These are phyloP conservation scores for Guillardia theta DNA, from an alignment of 78 protist genomes.

Conservation along the genomic window DNA sequence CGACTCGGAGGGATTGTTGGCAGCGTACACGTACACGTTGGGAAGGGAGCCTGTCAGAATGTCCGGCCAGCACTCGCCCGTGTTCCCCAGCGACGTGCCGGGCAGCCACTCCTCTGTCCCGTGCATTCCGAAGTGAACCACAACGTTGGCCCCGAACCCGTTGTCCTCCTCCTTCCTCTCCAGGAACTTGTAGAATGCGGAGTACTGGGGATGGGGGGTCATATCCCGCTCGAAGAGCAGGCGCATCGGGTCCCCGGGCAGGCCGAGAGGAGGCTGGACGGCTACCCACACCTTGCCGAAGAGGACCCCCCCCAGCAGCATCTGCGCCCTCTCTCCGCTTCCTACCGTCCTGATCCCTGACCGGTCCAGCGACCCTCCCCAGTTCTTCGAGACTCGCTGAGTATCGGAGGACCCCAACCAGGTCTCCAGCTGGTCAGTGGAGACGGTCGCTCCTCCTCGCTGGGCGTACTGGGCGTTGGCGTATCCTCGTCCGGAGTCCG, in stretches of 20 bases:
- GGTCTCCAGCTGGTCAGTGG: not conserved
- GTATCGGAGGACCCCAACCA: not conserved
- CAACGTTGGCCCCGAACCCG: constrained; percentile 10
- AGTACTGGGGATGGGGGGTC: constrained; percentile 43
- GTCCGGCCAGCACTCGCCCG: constrained; percentile 45
- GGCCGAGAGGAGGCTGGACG: constrained; percentile 33
- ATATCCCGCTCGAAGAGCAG: constrained; percentile 36
- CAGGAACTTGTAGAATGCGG: constrained; percentile 6
- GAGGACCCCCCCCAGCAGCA: constrained; percentile 12
- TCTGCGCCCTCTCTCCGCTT: not conserved
- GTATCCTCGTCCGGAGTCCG: not conserved
- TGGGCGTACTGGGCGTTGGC: not conserved
- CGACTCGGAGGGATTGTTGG: constrained; percentile 38
- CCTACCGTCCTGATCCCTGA: not conserved
- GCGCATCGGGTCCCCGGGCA: constrained; percentile 44
- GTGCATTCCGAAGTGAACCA: constrained; percentile 38
- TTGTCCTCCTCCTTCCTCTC: not conserved
- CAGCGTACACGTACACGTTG: constrained; percentile 37
- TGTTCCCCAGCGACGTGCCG: constrained; percentile 38
- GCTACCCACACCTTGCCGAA: not conserved
- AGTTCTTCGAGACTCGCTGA: not conserved
- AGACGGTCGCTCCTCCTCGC: not conserved
- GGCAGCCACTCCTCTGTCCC: constrained; percentile 41
- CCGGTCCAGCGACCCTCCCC: constrained; percentile 2
- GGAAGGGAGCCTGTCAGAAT: constrained; percentile 11